Conservation (phyloP, 106 monocot species). For the Dendrobium officinale region DNA sequence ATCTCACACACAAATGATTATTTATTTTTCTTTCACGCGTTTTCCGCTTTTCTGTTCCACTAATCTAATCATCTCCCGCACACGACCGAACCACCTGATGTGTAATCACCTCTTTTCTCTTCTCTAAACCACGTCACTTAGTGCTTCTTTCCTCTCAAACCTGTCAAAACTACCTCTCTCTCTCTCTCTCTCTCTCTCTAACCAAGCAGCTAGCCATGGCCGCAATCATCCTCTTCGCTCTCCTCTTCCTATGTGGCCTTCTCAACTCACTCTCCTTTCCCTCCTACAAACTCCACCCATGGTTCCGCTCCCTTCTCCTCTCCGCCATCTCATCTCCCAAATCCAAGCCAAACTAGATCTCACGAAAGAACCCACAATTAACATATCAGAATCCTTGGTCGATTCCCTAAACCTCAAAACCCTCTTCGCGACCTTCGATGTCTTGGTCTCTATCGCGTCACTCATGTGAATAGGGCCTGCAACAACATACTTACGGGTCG, state of each 20-base stretch:
- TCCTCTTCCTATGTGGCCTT: constrained; percentile 4
- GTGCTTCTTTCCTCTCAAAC: neutral
- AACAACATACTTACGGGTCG: no score
- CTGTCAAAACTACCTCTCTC: neutral
- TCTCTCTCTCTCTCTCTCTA: no score
- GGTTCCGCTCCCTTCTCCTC: constrained; percentile 16
- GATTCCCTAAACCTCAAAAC: constrained; percentile 4
- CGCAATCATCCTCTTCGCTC: neutral
- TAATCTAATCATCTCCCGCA: neutral
- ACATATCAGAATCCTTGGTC: neutral
- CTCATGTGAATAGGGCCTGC: no score
- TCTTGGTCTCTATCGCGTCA: no score
- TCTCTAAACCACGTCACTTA: no score
- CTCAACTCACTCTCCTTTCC: constrained; percentile 17
- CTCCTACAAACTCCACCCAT: constrained; percentile 13
- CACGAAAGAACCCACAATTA: neutral
- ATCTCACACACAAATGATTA: neutral
- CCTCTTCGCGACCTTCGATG: constrained; percentile 44
- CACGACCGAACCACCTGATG: neutral
- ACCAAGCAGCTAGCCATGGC: neutral
- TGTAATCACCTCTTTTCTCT: neutral
- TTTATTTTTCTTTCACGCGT: neutral
- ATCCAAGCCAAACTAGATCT: neutral
- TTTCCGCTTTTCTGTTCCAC: neutral
- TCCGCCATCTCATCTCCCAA: neutral